These are phyloP conservation scores for Scutellaria baicalensis DNA, from an alignment of 257 asterid species.

Conservation along the genomic window DNA sequence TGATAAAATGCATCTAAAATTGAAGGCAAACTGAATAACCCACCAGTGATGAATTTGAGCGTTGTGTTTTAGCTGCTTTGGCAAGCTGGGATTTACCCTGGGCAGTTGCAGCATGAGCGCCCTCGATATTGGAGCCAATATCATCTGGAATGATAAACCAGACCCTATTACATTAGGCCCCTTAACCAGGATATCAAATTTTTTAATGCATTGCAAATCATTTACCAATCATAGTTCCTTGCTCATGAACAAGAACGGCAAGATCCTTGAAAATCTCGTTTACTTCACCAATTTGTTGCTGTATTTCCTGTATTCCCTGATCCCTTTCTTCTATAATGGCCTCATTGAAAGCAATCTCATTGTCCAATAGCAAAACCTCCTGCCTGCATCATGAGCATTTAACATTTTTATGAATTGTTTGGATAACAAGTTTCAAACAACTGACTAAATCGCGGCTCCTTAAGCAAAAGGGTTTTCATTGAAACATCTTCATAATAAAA, in stretches of 20 bases:
- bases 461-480: neutral
- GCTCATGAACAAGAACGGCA: slow-evolving; percentile 78
- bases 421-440: neutral
- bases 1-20: neutral
- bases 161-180: neutral
- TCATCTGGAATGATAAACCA: slow-evolving; percentile 42
- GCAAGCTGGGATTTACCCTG: slow-evolving; percentile 81
- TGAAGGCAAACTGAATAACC: neutral
- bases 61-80: slow-evolving; percentile 86
- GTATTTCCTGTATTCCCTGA: slow-evolving; percentile 89
- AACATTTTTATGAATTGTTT: neutral
- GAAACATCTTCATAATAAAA: neutral
- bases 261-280: slow-evolving; percentile 93
- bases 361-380: slow-evolving; percentile 75
- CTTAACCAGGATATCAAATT: neutral
- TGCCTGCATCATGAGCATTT: slow-evolving; percentile 51
- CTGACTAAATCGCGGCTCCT: neutral
- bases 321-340: slow-evolving; percentile 94
- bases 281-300: slow-evolving; percentile 92
- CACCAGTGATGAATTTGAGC: slow-evolving; percentile 87
- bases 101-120: slow-evolving; percentile 80
- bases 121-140: slow-evolving; percentile 81
- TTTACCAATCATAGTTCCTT: slow-evolving; percentile 84
- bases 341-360: slow-evolving; percentile 85
- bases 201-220: neutral